A percentile compares a stretch with the other conserved stretches of the same genome.
These are phyloP conservation scores for Penicillium odoratum DNA, from an alignment of 495 filamentous ascomycete species.

Conservation along the genomic window DNA sequence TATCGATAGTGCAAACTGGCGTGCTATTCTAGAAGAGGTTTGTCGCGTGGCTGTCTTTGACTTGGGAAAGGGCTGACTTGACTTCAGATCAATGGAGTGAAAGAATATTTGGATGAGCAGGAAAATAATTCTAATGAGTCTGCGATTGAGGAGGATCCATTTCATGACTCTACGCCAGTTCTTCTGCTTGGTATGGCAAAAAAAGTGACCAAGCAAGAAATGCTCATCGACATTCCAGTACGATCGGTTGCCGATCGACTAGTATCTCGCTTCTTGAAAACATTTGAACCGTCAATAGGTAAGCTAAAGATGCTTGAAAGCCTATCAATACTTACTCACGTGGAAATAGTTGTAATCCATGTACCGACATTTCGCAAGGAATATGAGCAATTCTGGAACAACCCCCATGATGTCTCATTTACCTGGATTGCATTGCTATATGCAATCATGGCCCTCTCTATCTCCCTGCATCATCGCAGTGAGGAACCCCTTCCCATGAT, in stretches of 20 bases:
- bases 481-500: conserved; percentile 28
- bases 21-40: conserved; percentile 53
- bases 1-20: conserved; percentile 52
- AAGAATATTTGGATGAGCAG: conserved; percentile 29
- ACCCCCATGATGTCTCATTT: conserved; percentile 32
- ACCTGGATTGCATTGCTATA: conserved; percentile 43
- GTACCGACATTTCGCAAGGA: conserved; percentile 45
- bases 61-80: conserved; percentile 7
- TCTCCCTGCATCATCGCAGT: conserved; percentile 30
- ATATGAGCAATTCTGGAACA: conserved; percentile 41
- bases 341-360: conserved; percentile 37
- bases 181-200: conserved; percentile 43
- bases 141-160: conserved; percentile 20
- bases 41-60: conserved; percentile 4
- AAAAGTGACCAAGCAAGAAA: conserved; percentile 33
- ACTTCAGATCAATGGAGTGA: conserved; percentile 40
- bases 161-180: conserved; percentile 31
- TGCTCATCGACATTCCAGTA: conserved; percentile 42
- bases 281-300: conserved; percentile 44
- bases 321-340: not conserved
- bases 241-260: conserved; percentile 44
- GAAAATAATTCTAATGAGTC: conserved; percentile 29
- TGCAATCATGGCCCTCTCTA: conserved; percentile 32
- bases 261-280: conserved; percentile 46
- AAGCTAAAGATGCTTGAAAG: conserved; percentile 3